These are phyloP conservation scores for Candida glaebosa DNA, from an alignment of 805 yeast genomes.

Conservation along the genomic window DNA sequence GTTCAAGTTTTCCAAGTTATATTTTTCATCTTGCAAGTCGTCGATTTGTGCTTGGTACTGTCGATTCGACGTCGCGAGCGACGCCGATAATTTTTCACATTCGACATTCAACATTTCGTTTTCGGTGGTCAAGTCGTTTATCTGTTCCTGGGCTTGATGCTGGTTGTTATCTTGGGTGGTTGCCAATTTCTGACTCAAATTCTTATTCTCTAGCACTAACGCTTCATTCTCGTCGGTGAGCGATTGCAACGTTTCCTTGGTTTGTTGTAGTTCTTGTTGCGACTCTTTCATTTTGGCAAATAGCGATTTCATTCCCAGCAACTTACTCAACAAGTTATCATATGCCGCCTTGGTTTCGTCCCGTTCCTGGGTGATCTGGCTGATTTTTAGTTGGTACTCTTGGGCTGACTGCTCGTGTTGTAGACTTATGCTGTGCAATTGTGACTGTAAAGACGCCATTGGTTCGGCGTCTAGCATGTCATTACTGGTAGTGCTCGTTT, in stretches of 20 bases:
- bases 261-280: constrained; percentile 56
- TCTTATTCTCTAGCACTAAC: neutral
- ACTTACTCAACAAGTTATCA: constrained; percentile 55
- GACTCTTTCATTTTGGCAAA: constrained; percentile 72
- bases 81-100: constrained; percentile 47
- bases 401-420: neutral
- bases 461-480: neutral
- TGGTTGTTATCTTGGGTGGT: constrained; percentile 13
- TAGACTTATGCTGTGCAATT: neutral
- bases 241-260: constrained; percentile 41
- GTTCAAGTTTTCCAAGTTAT: constrained; percentile 37
- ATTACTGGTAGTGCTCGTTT: neutral
- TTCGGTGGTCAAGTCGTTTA: constrained; percentile 17
- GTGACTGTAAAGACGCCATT: neutral
- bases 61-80: constrained; percentile 35
- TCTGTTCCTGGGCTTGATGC: constrained; percentile 9
- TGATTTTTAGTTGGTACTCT: constrained; percentile 5
- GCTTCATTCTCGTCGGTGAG: constrained; percentile 25
- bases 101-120: constrained; percentile 47
- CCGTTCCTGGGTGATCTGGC: constrained; percentile 39
- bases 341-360: constrained; percentile 58
- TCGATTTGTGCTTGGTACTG: constrained; percentile 34
- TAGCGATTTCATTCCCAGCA: constrained; percentile 70
- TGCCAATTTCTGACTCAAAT: neutral
- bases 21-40: constrained; percentile 34